These are phyloP conservation scores for Melastoma candidum DNA, from an alignment of 441 rosid genomes.

Conservation along the genomic window DNA sequence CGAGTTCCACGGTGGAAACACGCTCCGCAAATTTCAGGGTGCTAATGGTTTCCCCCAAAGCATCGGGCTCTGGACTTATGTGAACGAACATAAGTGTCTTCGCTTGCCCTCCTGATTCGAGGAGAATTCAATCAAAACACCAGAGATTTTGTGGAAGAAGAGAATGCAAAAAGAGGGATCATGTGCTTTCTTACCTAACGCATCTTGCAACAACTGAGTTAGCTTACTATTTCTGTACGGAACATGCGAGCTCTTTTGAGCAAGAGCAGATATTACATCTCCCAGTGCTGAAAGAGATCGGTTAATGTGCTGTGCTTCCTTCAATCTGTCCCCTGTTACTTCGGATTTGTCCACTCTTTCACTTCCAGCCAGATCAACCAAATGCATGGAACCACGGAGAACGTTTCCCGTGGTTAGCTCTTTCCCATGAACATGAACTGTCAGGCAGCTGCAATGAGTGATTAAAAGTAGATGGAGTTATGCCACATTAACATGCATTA, in stretches of 20 bases:
- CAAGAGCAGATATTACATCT: conserved; percentile 18
- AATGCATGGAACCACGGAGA: conserved; percentile 60
- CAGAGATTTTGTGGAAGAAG: conserved; percentile 7
- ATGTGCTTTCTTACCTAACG: conserved; percentile 10
- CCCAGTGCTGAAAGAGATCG: conserved; percentile 19
- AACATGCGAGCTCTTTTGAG: conserved; percentile 18
- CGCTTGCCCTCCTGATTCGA: conserved; percentile 71
- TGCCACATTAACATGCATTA: background rate
- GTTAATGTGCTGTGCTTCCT: conserved; percentile 19
- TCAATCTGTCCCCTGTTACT: conserved; percentile 18
- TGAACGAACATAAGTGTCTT: conserved; percentile 92
- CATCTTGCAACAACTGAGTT: conserved; percentile 20
- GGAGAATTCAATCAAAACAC: conserved; percentile 10
- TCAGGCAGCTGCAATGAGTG: conserved; percentile 15
- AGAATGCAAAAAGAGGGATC: background rate
- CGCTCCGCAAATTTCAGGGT: conserved; percentile 89
- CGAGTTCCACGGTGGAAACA: conserved; percentile 83
- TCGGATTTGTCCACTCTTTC: conserved; percentile 26
- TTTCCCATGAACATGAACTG: conserved; percentile 15
- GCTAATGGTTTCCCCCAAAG: conserved; percentile 75
- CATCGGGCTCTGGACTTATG: conserved; percentile 75
- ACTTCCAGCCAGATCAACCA: conserved; percentile 73
- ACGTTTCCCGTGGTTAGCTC: conserved; percentile 10
- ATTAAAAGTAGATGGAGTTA: background rate
- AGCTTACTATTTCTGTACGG: conserved; percentile 20